Percentiles rank a stretch among this genome's conserved stretches.
Conservation (phyloP, 2,329 filamentous ascomycete genomes). For the Diaporthe vaccinii region DNA sequence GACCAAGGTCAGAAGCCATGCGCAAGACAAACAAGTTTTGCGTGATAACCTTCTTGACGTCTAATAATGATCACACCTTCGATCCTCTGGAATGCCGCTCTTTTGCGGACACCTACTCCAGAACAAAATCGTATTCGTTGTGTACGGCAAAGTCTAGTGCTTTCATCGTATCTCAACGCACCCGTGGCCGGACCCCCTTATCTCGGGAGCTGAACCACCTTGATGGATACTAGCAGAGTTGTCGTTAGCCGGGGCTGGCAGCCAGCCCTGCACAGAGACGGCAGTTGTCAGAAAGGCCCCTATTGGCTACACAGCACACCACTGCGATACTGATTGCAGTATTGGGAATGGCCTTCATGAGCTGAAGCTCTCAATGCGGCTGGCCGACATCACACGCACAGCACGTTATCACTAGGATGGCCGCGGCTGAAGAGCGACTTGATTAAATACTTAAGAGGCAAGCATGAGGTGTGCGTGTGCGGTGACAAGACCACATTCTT, state of each 20-base stretch:
- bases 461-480: no score
- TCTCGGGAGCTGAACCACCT: background rate
- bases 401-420: background rate
- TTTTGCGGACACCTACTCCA: background rate
- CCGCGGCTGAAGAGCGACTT: no score
- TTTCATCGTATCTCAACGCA: background rate
- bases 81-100: background rate
- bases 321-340: background rate
- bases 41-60: background rate
- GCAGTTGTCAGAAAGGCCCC: background rate
- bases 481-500: no score
- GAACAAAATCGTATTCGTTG: background rate
- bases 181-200: background rate
- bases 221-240: background rate
- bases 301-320: constrained; percentile 3
- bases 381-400: background rate
- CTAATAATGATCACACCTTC: background rate
- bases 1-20: background rate
- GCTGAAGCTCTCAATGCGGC: background rate
- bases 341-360: background rate
- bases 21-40: background rate
- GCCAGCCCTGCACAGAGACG: background rate
- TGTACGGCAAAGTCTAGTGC: background rate
- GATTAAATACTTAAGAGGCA: background rate
- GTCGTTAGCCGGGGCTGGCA: background rate